Conservation (phyloP, 2,329 filamentous ascomycete species). For the Botrytis paeoniae region DNA sequence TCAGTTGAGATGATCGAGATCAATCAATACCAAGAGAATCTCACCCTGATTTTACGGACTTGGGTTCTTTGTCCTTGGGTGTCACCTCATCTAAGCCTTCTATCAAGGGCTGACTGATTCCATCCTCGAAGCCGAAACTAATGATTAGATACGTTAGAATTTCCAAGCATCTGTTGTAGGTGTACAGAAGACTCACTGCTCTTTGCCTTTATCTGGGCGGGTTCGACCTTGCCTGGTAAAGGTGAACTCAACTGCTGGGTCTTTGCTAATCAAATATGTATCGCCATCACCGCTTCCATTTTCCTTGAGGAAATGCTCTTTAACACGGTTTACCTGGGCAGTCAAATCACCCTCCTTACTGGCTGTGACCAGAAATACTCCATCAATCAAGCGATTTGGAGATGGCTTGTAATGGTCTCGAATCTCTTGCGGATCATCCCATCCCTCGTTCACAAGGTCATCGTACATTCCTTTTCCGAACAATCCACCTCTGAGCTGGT, state of each 20-base stretch:
- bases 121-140: constrained; percentile 46
- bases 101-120: constrained; percentile 43
- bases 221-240: not conserved
- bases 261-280: not conserved
- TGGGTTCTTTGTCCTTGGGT: constrained; percentile 36
- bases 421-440: constrained; percentile 7
- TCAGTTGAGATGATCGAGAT: not conserved
- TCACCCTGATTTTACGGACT: constrained; percentile 32
- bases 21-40: not conserved
- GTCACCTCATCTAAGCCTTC: constrained; percentile 37
- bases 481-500: constrained; percentile 7
- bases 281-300: not conserved
- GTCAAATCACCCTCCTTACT: not conserved
- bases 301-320: constrained; percentile 3
- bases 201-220: constrained; percentile 7
- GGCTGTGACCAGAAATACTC: constrained; percentile 6
- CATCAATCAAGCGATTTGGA: not conserved
- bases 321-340: not conserved
- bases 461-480: constrained; percentile 7
- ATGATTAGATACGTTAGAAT: not conserved
- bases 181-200: not conserved
- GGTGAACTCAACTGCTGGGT: not conserved
- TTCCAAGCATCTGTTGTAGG: not conserved
- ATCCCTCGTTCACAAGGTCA: constrained; percentile 1
- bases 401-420: constrained; percentile 3